Evolutionary conservation across 2,329 filamentous ascomycete species (phyloP), one percentile per base, ranked within the genome.

Genomic region (Scedosporium boydii): DNA sequence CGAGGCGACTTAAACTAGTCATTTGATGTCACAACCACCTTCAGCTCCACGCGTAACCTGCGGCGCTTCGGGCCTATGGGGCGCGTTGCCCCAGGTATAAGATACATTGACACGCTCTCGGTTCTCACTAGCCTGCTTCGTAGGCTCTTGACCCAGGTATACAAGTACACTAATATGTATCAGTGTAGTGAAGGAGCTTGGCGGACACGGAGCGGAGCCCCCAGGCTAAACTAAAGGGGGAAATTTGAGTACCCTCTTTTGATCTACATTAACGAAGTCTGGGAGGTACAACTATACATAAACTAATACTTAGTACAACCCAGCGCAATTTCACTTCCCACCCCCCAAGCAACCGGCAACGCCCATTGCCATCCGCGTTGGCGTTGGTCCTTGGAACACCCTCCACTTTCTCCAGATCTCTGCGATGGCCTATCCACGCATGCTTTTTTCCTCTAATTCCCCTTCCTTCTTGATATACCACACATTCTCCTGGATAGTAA

Each of bases 171-270:
- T 9, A 7, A 34, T 34, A 34, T 34, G 29, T 34, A 16, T 55
- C 14, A 46, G 27, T 34, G 27, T 10, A 46, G 27, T 34, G 27
- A 4, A 16, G 23, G 34, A 53, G 46, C 59, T 61, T 56, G 59
- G 59, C 59, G 59, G 23, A 58, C 46, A 55, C 51, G 60, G 60
- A 57, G 51, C 51, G 38, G 51, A 7, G 9, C 51, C 51, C 59
- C 60, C 51, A 62, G 60, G 60, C 60, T 62, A 62, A 62, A 62
- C 60, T 46, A 38, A 46, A 62, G 56, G 18, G 59, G 60, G 60
- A 62, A 27, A 62, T 62, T 62, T 62, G 60, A n/a, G 38, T 41
- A 41, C 57, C 34, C 57, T 23, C 29, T 42, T 55, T 55, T 55
- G 51, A 55, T 55, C 12, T 23, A 26, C n/a, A 26, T 14, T 10